Conservation (phyloP, 208 protist species). For the Acanthamoeba quina region DNA sequence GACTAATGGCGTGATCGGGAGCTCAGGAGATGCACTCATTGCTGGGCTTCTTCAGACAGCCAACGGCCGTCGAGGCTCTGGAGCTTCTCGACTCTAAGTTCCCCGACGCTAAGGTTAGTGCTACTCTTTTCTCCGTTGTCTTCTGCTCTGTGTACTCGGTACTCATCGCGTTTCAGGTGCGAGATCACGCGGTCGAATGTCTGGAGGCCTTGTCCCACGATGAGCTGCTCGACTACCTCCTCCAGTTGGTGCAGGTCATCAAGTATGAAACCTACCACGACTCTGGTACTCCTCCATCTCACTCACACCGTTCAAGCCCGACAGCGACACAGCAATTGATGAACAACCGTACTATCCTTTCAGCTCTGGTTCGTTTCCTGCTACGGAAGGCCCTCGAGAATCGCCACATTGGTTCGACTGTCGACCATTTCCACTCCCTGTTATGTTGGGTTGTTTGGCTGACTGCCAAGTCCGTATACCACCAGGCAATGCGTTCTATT, state of each 20-base stretch:
- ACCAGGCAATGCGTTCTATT: slow-evolving; percentile 38
- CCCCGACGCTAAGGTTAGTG: slow-evolving; percentile 77
- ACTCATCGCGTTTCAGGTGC: neutral
- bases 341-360: slow-evolving; percentile 58
- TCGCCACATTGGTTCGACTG: slow-evolving; percentile 34
- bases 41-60: slow-evolving; percentile 67
- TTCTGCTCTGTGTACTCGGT: neutral
- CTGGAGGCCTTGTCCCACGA: slow-evolving; percentile 84
- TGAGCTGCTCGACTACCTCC: slow-evolving; percentile 84
- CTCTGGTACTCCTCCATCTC: slow-evolving; percentile 79
- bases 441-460: neutral
- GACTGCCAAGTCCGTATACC: slow-evolving; percentile 80
- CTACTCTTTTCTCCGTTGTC: neutral
- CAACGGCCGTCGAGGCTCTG: slow-evolving; percentile 82
- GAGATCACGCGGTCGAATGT: slow-evolving; percentile 83
- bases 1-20: neutral
- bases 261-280: slow-evolving; percentile 94
- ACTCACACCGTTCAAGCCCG: no score
- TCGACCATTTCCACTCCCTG: neutral
- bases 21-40: slow-evolving; percentile 79
- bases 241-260: slow-evolving; percentile 89
- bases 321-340: no score
- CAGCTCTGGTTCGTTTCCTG: slow-evolving; percentile 85
- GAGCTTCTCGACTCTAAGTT: slow-evolving; percentile 90
- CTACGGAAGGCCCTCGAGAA: slow-evolving; percentile 87